phyloP scores from a whole-genome alignment of 2,329 filamentous ascomycete species.

The Alternaria gansuensis region DNA sequence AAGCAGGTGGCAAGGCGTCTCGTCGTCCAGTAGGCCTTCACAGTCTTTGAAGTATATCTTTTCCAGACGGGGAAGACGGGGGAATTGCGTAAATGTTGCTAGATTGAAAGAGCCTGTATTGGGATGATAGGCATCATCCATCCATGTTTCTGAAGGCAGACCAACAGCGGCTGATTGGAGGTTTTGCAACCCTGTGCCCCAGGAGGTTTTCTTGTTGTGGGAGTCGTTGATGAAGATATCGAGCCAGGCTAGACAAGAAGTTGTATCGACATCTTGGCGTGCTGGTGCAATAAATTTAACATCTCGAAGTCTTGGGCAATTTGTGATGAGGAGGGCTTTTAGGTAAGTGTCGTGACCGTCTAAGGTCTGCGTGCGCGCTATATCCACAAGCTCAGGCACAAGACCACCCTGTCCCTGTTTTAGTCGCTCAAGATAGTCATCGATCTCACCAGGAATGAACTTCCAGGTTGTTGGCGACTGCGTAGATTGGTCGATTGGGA shows the following conservation, averaged over 20 bases:
- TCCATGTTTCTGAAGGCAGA: slow-evolving; percentile 21
- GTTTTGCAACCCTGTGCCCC: slow-evolving; percentile 11
- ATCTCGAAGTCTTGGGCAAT: slow-evolving; percentile 19
- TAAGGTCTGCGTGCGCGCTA: slow-evolving; percentile 15
- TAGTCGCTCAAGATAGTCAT: slow-evolving; percentile 15
- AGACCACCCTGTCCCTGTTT: slow-evolving; percentile 6
- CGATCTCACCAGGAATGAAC: slow-evolving; percentile 11
- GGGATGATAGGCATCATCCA: slow-evolving; percentile 1
- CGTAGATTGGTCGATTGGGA: neutral
- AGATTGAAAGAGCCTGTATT: neutral
- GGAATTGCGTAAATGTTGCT: neutral
- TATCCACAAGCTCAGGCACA: neutral
- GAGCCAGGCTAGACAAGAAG: slow-evolving; percentile 22
- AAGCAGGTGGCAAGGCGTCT: neutral
- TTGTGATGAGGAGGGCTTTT: slow-evolving; percentile 19
- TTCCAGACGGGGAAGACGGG: slow-evolving; percentile 19
- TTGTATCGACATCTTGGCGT: neutral
- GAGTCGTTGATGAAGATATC: slow-evolving; percentile 9
- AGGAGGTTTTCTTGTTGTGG: slow-evolving; percentile 8
- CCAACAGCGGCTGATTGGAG: slow-evolving; percentile 16
- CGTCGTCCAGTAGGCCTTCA: neutral
- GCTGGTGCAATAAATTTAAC: slow-evolving; percentile 19
- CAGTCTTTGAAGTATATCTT: slow-evolving; percentile 21
- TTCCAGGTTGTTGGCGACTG: slow-evolving; percentile 13
- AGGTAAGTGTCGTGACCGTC: slow-evolving; percentile 22